Evolutionary conservation across 169 alveolate genomes (phyloP), one percentile per base, ranked within the genome.

Genomic region (Cryptosporidium tyzzeri): DNA sequence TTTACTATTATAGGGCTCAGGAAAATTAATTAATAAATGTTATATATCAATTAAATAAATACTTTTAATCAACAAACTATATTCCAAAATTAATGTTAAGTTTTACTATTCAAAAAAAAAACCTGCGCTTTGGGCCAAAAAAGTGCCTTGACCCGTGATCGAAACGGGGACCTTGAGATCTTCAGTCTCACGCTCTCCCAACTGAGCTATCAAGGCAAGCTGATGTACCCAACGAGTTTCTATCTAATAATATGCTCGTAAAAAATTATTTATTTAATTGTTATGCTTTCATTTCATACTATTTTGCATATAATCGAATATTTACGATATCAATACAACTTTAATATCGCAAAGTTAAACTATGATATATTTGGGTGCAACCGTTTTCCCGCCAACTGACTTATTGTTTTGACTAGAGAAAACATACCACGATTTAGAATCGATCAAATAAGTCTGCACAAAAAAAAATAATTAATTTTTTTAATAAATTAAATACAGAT

Each of bases 131-230:
- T 12, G 26, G 35, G 39, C n/a, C 5, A 45, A 92, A 94, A 91
- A 91, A 84, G 73, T 97, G 99, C 99, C 98, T 95, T 94, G 97
- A 95, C 98, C 98, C 96, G 98, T 98, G 98, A 96, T 97, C 98
- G 99, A 97, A 96, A 98, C 99, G 95, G 98, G 98, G 99, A 96
- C 99, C 98, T 97, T 96, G 94, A 97, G 99, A 97, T 95, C 99
- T 97, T 97, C 99, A 97, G 98, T 97, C 99, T 97, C 96, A 96
- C 98, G 99, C 99, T 97, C 99, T 97, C 98, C 99, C 99, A 96
- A 96, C 98, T 97, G 99, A 97, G 99, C 99, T 97, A 97, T 92
- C 97, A 93, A 96, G 97, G 97, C 97, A n/a, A 37, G 23, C 89
- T 55, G 85, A 10, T 29, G 33, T 44, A 53, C 29, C 4, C 16